Evolutionary conservation across 2,329 filamentous ascomycete species (phyloP).

Genomic region (Hirsutella thompsonii): DNA sequence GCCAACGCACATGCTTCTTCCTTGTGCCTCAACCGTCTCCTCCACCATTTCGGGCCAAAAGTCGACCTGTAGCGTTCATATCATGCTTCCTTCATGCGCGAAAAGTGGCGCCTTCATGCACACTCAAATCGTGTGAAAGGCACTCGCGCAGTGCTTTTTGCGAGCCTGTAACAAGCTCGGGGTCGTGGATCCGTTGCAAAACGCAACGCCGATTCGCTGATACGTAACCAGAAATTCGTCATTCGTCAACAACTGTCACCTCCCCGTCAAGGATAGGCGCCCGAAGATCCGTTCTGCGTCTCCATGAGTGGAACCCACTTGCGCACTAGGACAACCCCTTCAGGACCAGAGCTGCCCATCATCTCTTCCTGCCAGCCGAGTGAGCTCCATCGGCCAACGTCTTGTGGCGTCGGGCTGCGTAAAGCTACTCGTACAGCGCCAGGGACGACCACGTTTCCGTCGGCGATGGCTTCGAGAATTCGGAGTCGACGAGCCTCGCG

Average conservation of each 20-base stretch:
- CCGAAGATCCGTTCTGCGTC: conserved; percentile 8
- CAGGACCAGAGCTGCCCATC: conserved; percentile 21
- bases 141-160: neutral
- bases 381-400: conserved; percentile 29
- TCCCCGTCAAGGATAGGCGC: conserved; percentile 18
- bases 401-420: conserved; percentile 23
- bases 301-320: conserved; percentile 28
- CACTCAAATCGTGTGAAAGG: neutral
- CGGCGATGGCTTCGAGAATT: conserved; percentile 28
- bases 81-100: no score
- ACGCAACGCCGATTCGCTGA: conserved; percentile 7
- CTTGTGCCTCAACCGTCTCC: no score
- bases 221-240: conserved; percentile 8
- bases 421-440: conserved; percentile 22
- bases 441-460: conserved; percentile 20
- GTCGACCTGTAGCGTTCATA: no score
- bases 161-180: conserved; percentile 1
- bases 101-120: no score
- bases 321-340: conserved; percentile 28
- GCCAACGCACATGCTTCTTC: no score
- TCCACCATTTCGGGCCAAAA: no score
- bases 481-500: conserved; percentile 42
- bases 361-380: conserved; percentile 37
- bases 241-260: conserved; percentile 6
- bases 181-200: conserved; percentile 9